Base-by-base conservation (phyloP, 2,329 filamentous ascomycete species). In the Ramularia endophylla region DNA sequence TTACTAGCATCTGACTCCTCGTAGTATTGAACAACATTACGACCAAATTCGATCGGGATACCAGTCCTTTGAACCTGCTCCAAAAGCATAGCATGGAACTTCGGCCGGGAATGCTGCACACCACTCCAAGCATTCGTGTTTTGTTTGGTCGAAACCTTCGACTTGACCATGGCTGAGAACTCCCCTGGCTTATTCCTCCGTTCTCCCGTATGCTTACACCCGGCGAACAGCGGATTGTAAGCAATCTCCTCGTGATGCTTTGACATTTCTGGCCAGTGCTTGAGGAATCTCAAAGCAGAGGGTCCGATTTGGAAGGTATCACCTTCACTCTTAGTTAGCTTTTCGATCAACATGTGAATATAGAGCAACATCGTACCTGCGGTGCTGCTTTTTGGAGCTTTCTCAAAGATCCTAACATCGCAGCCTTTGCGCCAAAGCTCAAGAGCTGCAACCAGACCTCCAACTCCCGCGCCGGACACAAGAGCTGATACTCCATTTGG, bases 231-330 rank as follows among this genome's bases (percentile, higher is more conserved):
- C 3, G 40, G 43, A 11, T 25, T 8, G 17, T 41, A 38, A 6
- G 28, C 27, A 16, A 47, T 47, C 30, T 37, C 38, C n/a, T 20
- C n/a, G 19, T 39, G 31, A 64, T 58, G 25, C 63, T 60, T 25
- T 11, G 6, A 6, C 53, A 78, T 62, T 38, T 73, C 69, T 7
- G 72, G 71, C 72, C 72, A 76, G 43, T 75, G 70, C 54, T 69
- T 71, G 53, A 76, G 67, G 57, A 74, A 73, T 22, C 64, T 65
- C 32, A 70, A 75, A 16, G 73, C 73, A 13, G 19, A 34, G 13
- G 75, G 65, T 8, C 74, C 72, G 67, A 78, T 76, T 53, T 27
- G 41, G 34, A 45, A 45, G 6, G 19, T 36, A 40, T 50, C 49
- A 25, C 49, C 47, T 46, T 15, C 17, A 16, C 17, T 22, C 12